Base-by-base conservation (phyloP, 257 asterid species). In the Henckelia pumila region DNA sequence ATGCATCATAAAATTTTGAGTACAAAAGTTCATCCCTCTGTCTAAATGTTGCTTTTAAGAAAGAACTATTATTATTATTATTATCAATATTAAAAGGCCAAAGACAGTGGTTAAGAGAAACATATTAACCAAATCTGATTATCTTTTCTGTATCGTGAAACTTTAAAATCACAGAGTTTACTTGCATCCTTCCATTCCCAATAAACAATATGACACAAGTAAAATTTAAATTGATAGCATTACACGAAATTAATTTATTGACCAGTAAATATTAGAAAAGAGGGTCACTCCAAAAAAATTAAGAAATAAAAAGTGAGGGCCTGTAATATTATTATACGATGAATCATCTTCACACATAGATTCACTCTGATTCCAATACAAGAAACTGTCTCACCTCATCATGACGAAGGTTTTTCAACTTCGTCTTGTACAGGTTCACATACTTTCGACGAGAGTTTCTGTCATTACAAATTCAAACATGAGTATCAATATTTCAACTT, bases 401-500 rank as follows among this genome's bases (percentile, higher is more conserved):
- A 49, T 81, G 81, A 64, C 78, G 87, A 73, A 88, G 95, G 79
- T 88, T 81, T 80, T 85, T 84, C 87, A 93, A 82, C 83, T 93
- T 93, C 73, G 73, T 80, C 89, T 84, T 93, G 76, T 93, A 93
- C 83, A 88, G 78, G 61, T 81, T 82, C 77, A 88, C 90, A 75
- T 93, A 93, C 81, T 81, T 88, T 74, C 92, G 89, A 37, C 97
- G 94, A 69, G 82, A 28, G 75, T 75, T 80, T 64, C 98, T 89
- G 92, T 71, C 70, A 81, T 64, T 17, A 59, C 64, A 71, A 73
- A 64, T 21, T 23, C 53, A 68, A 61, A 56, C 53, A 50, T 76
- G 23, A 61, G 70, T 4, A 73, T 35, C 32, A 70, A 57, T 62
- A 62, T 50, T 59, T 61, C 37, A 57, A 26, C 37, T 64, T 33